phyloP scores from a whole-genome alignment of 352 stramenopile species.

The Globisporangium nagaii region DNA sequence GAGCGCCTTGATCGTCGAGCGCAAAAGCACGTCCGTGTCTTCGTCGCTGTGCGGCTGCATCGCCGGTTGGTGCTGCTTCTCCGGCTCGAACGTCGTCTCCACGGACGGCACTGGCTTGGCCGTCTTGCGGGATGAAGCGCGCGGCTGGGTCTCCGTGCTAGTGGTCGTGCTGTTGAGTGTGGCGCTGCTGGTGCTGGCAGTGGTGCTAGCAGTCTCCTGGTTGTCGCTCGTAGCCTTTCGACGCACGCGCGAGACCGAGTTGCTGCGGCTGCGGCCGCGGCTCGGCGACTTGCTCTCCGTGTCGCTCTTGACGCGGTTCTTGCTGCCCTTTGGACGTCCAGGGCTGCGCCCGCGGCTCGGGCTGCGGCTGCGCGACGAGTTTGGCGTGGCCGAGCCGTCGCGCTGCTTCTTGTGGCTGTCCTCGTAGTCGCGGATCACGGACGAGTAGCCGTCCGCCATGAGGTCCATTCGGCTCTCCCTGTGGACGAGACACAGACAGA shows the following conservation, averaged over 20 bases:
- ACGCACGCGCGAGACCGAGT: conserved; percentile 40
- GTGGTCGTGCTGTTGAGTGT: no score
- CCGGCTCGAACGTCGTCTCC: conserved; percentile 2
- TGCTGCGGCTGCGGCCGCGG: conserved; percentile 58
- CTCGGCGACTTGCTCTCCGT: conserved; percentile 22
- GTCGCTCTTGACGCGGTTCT: conserved; percentile 12
- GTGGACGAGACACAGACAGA: background rate
- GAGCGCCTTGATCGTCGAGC: conserved; percentile 43
- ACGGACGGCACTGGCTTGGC: conserved; percentile 9
- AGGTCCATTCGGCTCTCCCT: conserved; percentile 85
- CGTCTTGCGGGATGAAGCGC: no score
- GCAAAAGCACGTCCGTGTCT: conserved; percentile 40
- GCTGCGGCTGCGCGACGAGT: conserved; percentile 23
- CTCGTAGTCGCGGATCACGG: conserved; percentile 69
- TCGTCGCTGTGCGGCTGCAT: conserved; percentile 38
- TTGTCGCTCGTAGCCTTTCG: conserved; percentile 3
- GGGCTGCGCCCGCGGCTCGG: conserved; percentile 39
- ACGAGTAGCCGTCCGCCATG: conserved; percentile 65
- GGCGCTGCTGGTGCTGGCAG: background rate
- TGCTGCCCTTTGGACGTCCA: conserved; percentile 16
- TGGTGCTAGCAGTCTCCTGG: conserved; percentile 3
- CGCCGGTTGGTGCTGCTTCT: conserved; percentile 14
- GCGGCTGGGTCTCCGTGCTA: no score
- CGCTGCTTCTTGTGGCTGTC: conserved; percentile 57
- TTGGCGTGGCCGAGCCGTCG: conserved; percentile 17